phyloP scores from a whole-genome alignment of 345 rosid genomes.

The Iberis pinnata region DNA sequence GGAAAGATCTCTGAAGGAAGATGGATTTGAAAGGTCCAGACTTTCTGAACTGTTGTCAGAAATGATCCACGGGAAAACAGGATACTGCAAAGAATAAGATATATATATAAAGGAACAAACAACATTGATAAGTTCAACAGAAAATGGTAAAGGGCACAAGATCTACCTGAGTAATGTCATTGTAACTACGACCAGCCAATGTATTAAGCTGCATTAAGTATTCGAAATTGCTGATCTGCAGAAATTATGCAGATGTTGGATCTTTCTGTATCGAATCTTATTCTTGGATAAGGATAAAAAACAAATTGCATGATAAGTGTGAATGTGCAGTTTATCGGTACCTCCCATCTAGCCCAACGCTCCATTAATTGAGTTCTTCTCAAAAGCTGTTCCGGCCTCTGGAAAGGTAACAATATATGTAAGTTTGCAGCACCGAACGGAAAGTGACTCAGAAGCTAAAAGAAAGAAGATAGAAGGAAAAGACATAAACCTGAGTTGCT shows the following conservation, averaged over 20 bases:
- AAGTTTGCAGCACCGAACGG: conserved; percentile 26
- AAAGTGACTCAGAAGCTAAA: conserved; percentile 14
- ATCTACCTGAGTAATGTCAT: conserved; percentile 94
- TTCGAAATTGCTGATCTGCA: conserved; percentile 99
- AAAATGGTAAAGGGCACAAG: conserved; percentile 14
- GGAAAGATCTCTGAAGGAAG: conserved; percentile 88
- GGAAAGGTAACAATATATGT: conserved; percentile 24
- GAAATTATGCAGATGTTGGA: conserved; percentile 11
- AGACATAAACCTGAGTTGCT: conserved; percentile 79
- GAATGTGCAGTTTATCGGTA: conserved; percentile 33
- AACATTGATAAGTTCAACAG: neutral
- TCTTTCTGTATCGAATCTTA: conserved; percentile 16
- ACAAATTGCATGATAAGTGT: conserved; percentile 16
- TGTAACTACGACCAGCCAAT: conserved; percentile 96
- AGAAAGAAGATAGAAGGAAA: conserved; percentile 6
- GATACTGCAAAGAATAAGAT: conserved; percentile 65
- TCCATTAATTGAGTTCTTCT: conserved; percentile 94
- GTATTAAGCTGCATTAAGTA: conserved; percentile 94
- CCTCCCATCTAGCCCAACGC: conserved; percentile 99
- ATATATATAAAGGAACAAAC: conserved; percentile 12
- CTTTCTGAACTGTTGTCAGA: conserved; percentile 70
- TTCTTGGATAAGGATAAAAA: conserved; percentile 7
- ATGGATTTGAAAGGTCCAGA: conserved; percentile 77
- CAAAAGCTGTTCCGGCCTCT: conserved; percentile 97
- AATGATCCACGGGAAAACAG: conserved; percentile 97